phyloP scores from a whole-genome alignment of 441 rosid species.

The Euphorbia corollata region DNA sequence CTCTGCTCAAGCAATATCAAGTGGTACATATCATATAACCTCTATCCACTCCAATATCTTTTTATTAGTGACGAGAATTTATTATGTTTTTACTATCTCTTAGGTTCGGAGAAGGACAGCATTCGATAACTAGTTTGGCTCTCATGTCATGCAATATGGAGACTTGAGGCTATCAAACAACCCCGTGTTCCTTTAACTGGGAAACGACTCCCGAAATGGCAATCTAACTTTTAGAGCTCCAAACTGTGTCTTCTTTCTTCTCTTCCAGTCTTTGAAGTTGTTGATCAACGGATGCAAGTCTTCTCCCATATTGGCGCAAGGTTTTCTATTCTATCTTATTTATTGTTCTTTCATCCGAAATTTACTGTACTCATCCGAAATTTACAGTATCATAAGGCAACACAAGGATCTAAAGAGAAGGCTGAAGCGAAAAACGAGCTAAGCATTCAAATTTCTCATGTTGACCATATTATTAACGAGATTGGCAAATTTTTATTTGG shows the following conservation, averaged over 20 bases:
- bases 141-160: slow-evolving; percentile 93
- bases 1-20: slow-evolving; percentile 72
- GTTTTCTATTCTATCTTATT: slow-evolving; percentile 27
- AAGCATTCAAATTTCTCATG: slow-evolving; percentile 41
- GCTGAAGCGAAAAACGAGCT: slow-evolving; percentile 39
- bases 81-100: too few relatives aligned
- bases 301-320: slow-evolving; percentile 80
- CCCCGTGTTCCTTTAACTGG: slow-evolving; percentile 49
- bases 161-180: slow-evolving; percentile 46
- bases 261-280: slow-evolving; percentile 30
- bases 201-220: slow-evolving; percentile 81
- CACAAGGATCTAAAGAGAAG: slow-evolving; percentile 77
- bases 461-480: slow-evolving; percentile 59
- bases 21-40: slow-evolving; percentile 37
- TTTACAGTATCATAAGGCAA: slow-evolving; percentile 80
- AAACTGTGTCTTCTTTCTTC: neutral
- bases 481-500: slow-evolving; percentile 76
- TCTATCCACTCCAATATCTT: too few relatives aligned
- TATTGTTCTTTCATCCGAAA: neutral
- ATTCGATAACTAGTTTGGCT: slow-evolving; percentile 40
- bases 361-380: neutral
- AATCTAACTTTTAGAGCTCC: slow-evolving; percentile 42
- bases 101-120: slow-evolving; percentile 74
- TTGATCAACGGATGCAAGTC: slow-evolving; percentile 95
- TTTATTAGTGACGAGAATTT: too few relatives aligned